Evolutionary conservation across 441 rosid species (phyloP).

Genomic region (Gossypium davidsonii): DNA sequence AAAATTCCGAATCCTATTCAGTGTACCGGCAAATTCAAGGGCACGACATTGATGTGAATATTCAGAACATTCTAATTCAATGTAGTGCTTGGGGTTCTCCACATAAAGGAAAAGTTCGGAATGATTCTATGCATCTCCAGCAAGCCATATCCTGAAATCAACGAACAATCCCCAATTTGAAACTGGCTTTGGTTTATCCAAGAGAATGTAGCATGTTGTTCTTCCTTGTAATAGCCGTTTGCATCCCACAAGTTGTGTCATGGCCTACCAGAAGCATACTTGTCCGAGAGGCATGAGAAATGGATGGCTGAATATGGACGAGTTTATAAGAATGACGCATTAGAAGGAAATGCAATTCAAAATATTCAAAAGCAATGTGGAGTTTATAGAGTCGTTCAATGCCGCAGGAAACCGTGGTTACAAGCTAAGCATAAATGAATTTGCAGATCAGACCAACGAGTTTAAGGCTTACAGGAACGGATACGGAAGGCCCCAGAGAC

Average conservation of each 20-base stretch:
- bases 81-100: neutral
- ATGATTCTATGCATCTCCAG: neutral
- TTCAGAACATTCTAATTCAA: neutral
- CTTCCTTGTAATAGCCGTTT: neutral
- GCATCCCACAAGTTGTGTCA: constrained; percentile 5
- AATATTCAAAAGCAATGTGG: constrained; percentile 36
- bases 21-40: no score
- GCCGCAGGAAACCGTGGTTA: constrained; percentile 22
- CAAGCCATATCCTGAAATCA: neutral
- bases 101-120: neutral
- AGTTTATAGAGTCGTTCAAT: constrained; percentile 31
- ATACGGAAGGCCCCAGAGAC: neutral
- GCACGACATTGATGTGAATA: neutral
- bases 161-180: neutral
- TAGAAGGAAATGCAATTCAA: constrained; percentile 30
- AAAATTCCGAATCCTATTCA: no score
- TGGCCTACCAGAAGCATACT: constrained; percentile 14
- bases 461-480: neutral
- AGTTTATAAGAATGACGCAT: constrained; percentile 21
- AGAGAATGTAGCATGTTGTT: neutral
- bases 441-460: constrained; percentile 2
- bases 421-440: constrained; percentile 10
- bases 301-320: constrained; percentile 23
- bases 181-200: neutral
- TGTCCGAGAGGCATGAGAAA: constrained; percentile 20